phyloP scores from a whole-genome alignment of 306 rosid genomes.

The Cicer yamashitae region DNA sequence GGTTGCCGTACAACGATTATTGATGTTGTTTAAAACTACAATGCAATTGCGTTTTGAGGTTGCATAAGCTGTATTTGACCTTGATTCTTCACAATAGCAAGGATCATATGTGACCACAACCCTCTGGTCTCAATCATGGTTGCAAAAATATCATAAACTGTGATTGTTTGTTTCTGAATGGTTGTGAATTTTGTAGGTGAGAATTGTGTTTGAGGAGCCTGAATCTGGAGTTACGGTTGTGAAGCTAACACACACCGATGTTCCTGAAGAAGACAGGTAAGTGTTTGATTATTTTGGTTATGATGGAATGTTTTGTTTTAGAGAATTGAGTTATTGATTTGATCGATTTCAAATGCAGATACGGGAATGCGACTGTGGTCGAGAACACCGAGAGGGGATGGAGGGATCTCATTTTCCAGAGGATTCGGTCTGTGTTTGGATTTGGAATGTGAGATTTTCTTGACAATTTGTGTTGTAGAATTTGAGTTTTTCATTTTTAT shows the following conservation, averaged over 20 bases:
- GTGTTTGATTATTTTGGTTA: slow-evolving; percentile 25
- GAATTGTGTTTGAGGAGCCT: slow-evolving; percentile 80
- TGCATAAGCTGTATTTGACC: not conserved
- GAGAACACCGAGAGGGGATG: slow-evolving; percentile 98
- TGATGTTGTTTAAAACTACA: no score
- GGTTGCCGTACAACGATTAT: no score
- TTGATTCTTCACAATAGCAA: not conserved
- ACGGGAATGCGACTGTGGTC: slow-evolving; percentile 89
- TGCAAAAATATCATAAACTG: not conserved
- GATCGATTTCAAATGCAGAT: slow-evolving; percentile 56
- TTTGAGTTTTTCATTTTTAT: slow-evolving; percentile 29
- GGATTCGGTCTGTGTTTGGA: slow-evolving; percentile 84
- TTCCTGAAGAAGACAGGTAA: slow-evolving; percentile 92
- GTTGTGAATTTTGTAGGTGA: slow-evolving; percentile 63
- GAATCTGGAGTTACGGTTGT: slow-evolving; percentile 77
- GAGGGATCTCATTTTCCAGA: slow-evolving; percentile 94
- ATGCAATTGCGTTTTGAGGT: no score
- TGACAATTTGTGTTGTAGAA: slow-evolving; percentile 22
- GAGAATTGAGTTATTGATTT: not conserved
- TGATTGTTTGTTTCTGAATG: not conserved
- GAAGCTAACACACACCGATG: slow-evolving; percentile 74
- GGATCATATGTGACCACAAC: not conserved
- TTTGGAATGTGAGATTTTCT: slow-evolving; percentile 69
- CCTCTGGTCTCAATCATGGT: not conserved
- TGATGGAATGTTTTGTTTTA: not conserved